Evolutionary conservation across 2,329 filamentous ascomycete species (phyloP).

Genomic region (Orbilia brochopaga): DNA sequence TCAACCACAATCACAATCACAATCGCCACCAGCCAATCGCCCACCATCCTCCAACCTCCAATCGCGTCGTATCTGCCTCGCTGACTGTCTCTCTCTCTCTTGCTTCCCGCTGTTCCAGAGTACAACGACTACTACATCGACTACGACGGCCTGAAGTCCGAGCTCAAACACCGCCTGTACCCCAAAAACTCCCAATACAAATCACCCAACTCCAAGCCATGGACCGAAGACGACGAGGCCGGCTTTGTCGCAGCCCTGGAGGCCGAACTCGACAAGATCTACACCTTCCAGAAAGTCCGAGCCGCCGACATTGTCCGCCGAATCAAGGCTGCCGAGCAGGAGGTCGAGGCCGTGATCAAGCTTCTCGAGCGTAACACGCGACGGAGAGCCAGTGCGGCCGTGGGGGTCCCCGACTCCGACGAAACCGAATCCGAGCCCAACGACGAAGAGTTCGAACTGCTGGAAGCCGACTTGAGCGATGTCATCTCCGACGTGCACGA

Average conservation of each 20-base stretch:
- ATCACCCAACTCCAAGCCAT: conserved; percentile 62
- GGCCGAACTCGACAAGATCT: conserved; percentile 93
- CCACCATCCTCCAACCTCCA: neutral
- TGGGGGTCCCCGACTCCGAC: conserved; percentile 53
- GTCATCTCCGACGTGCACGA: conserved; percentile 99
- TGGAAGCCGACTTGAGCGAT: conserved; percentile 94
- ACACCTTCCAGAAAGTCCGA: conserved; percentile 96
- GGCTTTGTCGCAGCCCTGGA: conserved; percentile 86
- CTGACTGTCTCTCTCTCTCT: too few species aligned
- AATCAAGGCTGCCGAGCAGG: conserved; percentile 84
- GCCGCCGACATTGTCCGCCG: conserved; percentile 91
- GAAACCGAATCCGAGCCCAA: conserved; percentile 61
- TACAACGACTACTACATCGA: conserved; percentile 99
- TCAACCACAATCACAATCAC: neutral
- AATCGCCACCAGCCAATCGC: neutral
- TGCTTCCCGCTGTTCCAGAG: conserved; percentile 62
- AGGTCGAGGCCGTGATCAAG: conserved; percentile 85
- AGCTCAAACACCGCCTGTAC: conserved; percentile 76
- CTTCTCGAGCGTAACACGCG: conserved; percentile 68
- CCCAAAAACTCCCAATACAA: conserved; percentile 59
- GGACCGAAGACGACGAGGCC: conserved; percentile 91
- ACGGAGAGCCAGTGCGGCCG: conserved; percentile 56
- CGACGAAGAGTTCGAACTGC: conserved; percentile 90
- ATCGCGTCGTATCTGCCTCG: neutral
- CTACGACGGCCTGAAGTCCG: conserved; percentile 89